Conservation (phyloP, 345 rosid genomes). For the Boechera divaricarpa region DNA sequence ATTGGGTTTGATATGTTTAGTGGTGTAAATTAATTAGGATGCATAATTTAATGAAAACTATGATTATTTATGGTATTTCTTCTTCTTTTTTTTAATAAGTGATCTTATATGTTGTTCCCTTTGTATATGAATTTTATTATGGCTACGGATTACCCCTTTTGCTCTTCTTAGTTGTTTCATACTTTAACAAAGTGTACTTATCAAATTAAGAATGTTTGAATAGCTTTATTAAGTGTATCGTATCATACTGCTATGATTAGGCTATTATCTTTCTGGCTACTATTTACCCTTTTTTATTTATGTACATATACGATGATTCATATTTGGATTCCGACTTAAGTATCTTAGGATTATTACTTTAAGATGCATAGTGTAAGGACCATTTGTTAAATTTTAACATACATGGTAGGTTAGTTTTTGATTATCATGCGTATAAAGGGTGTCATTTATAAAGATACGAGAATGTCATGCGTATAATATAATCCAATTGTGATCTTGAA, state of each 20-base stretch:
- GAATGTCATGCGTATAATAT: not conserved
- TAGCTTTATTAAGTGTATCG: constrained; percentile 27
- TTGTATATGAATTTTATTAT: not conserved
- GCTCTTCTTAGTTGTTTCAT: constrained; percentile 23
- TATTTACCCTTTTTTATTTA: not conserved
- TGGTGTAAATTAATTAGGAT: not conserved
- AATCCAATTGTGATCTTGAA: constrained; percentile 1
- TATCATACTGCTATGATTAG: constrained; percentile 42
- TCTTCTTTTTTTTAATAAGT: not conserved
- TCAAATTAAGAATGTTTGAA: constrained; percentile 27
- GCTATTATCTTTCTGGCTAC: constrained; percentile 1
- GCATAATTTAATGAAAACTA: not conserved
- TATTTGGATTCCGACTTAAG: constrained; percentile 8
- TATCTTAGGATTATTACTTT: not conserved
- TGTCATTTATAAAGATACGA: not conserved
- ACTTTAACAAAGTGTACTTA: constrained; percentile 32
- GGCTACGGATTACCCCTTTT: constrained; percentile 17
- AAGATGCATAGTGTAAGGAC: not conserved
- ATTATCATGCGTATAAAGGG: not conserved
- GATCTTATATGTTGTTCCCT: not conserved
- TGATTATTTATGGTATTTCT: not conserved
- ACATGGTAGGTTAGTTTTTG: not conserved
- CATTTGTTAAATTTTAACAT: constrained; percentile 9
- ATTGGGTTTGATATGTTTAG: not conserved
- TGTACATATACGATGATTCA: constrained; percentile 27